Percentiles rank a stretch among this genome's conserved stretches.
phyloP scores from a whole-genome alignment of 2,329 filamentous ascomycete species.

The Botrytis tulipae region DNA sequence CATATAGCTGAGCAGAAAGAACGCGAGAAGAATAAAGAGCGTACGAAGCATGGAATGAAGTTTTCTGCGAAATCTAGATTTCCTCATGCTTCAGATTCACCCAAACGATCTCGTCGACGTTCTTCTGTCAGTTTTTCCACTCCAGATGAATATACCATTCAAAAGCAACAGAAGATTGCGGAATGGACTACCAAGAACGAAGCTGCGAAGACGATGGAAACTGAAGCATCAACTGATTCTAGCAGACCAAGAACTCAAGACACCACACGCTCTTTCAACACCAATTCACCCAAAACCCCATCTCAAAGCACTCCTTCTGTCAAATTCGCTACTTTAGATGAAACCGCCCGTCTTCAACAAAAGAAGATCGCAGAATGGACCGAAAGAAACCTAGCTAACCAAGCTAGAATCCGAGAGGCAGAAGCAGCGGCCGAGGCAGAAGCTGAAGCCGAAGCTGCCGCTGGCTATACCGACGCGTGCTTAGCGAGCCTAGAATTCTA shows the following conservation, averaged over 20 bases:
- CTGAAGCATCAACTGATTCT: accelerated
- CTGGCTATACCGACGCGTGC: neutral
- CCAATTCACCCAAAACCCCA: neutral
- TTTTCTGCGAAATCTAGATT: neutral
- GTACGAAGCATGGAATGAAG: neutral
- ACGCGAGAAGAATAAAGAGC: neutral
- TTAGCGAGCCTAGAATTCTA: neutral
- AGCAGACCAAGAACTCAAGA: neutral
- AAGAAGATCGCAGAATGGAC: neutral
- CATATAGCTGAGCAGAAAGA: neutral
- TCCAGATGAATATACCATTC: neutral
- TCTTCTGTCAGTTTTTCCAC: neutral
- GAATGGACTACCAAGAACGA: neutral
- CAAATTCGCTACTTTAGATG: neutral
- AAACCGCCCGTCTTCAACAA: neutral
- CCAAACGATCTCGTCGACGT: neutral
- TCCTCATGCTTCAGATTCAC: neutral
- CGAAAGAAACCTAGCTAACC: neutral
- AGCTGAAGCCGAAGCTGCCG: neutral
- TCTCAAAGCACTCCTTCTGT: neutral
- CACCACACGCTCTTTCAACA: neutral
- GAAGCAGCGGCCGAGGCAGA: neutral
- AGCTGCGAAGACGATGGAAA: neutral
- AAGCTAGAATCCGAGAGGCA: neutral
- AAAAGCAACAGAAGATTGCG: neutral